Base-by-base conservation (phyloP, 306 rosid species). In the Ormosia emarginata region DNA sequence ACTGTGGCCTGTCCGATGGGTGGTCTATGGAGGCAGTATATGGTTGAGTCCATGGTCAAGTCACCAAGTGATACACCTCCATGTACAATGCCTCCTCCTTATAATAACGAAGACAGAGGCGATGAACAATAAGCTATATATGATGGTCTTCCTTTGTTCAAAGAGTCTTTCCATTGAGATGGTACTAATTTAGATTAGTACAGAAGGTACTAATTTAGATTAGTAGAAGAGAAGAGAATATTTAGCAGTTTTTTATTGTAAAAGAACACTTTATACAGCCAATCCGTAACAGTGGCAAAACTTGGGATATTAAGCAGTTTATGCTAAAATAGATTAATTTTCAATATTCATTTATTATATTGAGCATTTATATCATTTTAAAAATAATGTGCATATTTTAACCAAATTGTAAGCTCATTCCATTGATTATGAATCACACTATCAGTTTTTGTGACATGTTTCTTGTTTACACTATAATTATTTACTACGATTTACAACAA, bases 11-110 rank as follows among this genome's bases (percentile, higher is more conserved):
- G 86, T 30, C 66, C 78, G 1, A 39, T 24, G 67, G 6, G 37
- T 3, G 82, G 66, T 9, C 0, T 18, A 13, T 18, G 58, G 77
- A 74, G 14, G 67, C 17, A 68, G 39, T 79, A 67, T 6, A 33
- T 86, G 86, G 50, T 10, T 58, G 77, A 86, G 46, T 86, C 89
- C n/a, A 74, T 75, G 79, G 82, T 82, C 7, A 75, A 33, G 5
- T 50, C 84, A 29, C 71, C 82, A 34, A 86, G 80, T 55, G 14
- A 17, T 50, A 47, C 61, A 68, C 67, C 62, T 62, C 86, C 86
- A 18, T 86, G 89, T 10, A 58, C 70, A 52, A 10, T 81, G 80
- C 61, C 82, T 68, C n/a, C 79, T 49, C 84, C 80, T 44, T 7
- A 37, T 71, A 6, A n/a, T 64, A 29, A 57, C 37, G 29, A 67